These are phyloP conservation scores for Gracilaria gracilis DNA, from an alignment of 23 red algal species.

Conservation along the genomic window DNA sequence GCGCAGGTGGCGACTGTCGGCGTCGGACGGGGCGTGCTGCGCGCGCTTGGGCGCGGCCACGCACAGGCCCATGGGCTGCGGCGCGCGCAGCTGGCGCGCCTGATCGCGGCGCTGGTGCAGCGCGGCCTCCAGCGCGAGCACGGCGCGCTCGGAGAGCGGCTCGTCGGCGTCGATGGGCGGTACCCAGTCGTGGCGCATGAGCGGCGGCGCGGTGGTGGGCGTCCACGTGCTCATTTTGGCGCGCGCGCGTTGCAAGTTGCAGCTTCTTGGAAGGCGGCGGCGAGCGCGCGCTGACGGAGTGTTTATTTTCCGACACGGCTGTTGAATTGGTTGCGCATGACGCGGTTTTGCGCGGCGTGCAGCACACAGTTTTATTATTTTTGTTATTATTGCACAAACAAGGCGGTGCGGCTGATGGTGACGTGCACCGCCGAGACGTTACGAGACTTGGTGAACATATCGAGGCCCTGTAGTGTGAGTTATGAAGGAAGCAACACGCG, in stretches of 20 bases:
- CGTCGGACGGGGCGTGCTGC: background rate
- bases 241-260: too few relatives aligned
- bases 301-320: constrained; percentile 3
- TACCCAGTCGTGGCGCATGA: constrained; percentile 2
- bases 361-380: background rate
- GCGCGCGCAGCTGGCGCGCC: background rate
- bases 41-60: background rate
- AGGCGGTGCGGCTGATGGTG: background rate
- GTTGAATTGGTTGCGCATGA: background rate
- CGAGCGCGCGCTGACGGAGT: background rate
- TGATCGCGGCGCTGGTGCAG: constrained; percentile 33
- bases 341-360: background rate
- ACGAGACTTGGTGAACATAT: constrained; percentile 4
- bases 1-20: background rate
- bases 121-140: constrained; percentile 25
- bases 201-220: background rate
- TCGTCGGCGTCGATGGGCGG: background rate
- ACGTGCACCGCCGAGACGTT: constrained; percentile 38
- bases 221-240: constrained; percentile 38
- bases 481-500: too few relatives aligned
- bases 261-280: background rate
- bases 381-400: constrained; percentile 16
- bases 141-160: background rate
- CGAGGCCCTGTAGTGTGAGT: background rate
- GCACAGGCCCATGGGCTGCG: constrained; percentile 18